phyloP scores from a whole-genome alignment of 192 early-diverging fungal genomes.

The Coemansia sp. region DNA sequence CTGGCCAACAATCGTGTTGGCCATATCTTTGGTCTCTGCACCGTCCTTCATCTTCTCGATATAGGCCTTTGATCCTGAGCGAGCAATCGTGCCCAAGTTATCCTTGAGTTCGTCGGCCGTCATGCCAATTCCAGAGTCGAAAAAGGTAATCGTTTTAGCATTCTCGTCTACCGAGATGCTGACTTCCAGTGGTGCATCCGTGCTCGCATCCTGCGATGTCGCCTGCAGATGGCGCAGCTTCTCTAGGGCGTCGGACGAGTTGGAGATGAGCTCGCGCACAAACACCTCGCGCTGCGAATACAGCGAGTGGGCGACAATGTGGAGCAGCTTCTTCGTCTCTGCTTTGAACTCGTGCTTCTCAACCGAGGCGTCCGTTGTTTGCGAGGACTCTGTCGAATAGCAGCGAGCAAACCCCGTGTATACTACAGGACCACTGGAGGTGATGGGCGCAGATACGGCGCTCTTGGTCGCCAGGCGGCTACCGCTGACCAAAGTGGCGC shows the following conservation, averaged over 20 bases:
- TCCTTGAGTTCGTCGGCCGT: slow-evolving; percentile 83
- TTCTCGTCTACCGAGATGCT: slow-evolving; percentile 77
- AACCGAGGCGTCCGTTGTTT: slow-evolving; percentile 11
- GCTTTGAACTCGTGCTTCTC: slow-evolving; percentile 80
- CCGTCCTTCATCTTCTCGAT: slow-evolving; percentile 69
- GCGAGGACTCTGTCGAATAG: slow-evolving; percentile 31
- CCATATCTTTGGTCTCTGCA: slow-evolving; percentile 57
- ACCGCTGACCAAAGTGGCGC: neutral
- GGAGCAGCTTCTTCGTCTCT: slow-evolving; percentile 89
- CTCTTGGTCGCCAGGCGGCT: slow-evolving; percentile 2
- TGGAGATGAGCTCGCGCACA: slow-evolving; percentile 94
- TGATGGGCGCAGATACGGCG: neutral
- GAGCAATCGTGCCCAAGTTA: slow-evolving; percentile 97
- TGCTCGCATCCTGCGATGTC: slow-evolving; percentile 76
- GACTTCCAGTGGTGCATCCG: slow-evolving; percentile 81
- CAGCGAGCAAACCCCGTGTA: slow-evolving; percentile 12
- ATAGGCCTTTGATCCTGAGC: slow-evolving; percentile 89
- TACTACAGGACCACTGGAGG: neutral
- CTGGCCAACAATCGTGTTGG: slow-evolving; percentile 88
- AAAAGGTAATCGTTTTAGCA: slow-evolving; percentile 76
- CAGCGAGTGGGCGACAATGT: slow-evolving; percentile 94
- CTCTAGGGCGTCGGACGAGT: slow-evolving; percentile 96
- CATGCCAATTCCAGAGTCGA: slow-evolving; percentile 97
- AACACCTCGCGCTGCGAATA: slow-evolving; percentile 98
- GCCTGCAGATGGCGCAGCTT: slow-evolving; percentile 87